phyloP scores from a whole-genome alignment of 345 rosid species.

The Salix suchowensis region DNA sequence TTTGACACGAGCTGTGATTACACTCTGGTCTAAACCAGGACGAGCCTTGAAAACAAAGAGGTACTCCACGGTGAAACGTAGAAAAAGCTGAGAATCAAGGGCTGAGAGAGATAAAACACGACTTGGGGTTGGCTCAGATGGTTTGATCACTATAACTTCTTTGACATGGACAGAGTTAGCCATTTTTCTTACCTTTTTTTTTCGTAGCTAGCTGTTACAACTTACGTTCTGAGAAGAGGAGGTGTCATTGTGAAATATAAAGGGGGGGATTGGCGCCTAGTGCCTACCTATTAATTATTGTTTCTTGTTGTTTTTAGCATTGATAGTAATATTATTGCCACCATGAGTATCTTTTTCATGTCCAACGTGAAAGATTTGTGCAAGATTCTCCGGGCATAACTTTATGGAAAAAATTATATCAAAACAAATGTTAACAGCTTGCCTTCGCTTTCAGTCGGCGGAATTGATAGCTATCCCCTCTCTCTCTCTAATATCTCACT shows the following conservation, averaged over 20 bases:
- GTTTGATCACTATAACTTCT: slow-evolving; percentile 51
- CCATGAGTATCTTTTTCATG: slow-evolving; percentile 16
- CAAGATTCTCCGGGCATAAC: slow-evolving; percentile 71
- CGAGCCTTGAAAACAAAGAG: slow-evolving; percentile 49
- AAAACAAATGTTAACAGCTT: slow-evolving; percentile 46
- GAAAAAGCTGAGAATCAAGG: slow-evolving; percentile 84
- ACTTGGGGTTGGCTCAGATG: slow-evolving; percentile 62
- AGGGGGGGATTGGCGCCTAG: neutral
- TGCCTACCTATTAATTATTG: neutral
- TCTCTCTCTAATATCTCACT: neutral
- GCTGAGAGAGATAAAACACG: slow-evolving; percentile 60
- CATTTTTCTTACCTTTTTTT: slow-evolving; percentile 18
- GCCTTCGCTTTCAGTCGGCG: slow-evolving; percentile 51
- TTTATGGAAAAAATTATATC: slow-evolving; percentile 51
- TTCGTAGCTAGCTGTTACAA: neutral
- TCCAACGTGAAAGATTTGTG: slow-evolving; percentile 68
- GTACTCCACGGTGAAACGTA: slow-evolving; percentile 79
- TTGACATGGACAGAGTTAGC: slow-evolving; percentile 45
- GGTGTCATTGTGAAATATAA: slow-evolving; percentile 16
- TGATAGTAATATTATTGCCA: neutral
- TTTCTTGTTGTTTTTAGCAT: neutral
- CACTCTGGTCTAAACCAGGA: slow-evolving; percentile 31
- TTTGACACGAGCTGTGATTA: slow-evolving; percentile 41
- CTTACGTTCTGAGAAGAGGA: slow-evolving; percentile 2
- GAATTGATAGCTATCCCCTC: slow-evolving; percentile 18